Evolutionary conservation across 2,329 filamentous ascomycete species (phyloP).

Genomic region (Fusarium hostae): DNA sequence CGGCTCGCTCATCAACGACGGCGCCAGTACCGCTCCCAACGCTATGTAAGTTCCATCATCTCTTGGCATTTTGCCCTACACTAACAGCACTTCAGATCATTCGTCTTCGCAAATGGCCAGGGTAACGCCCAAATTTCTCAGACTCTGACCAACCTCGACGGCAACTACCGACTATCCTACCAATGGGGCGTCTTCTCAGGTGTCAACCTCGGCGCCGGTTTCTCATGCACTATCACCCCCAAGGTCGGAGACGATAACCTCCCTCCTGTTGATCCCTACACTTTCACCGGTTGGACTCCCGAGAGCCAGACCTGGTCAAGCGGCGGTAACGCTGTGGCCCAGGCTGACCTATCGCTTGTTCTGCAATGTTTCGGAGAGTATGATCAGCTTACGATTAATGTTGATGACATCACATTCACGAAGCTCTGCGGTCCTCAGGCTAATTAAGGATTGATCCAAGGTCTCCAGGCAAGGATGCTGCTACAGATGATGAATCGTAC

Average conservation of each 20-base stretch:
- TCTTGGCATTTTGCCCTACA: accelerated
- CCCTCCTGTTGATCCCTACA: accelerated
- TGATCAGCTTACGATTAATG: not conserved
- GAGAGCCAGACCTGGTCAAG: not conserved
- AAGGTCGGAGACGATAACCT: not conserved
- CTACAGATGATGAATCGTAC: accelerated
- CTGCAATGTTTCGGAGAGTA: not conserved
- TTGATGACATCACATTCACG: not conserved
- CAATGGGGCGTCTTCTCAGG: not conserved
- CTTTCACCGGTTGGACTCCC: accelerated
- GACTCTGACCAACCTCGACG: not conserved
- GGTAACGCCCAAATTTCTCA: not conserved
- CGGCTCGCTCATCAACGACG: not conserved
- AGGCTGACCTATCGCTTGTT: not conserved
- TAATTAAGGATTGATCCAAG: accelerated
- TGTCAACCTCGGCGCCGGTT: accelerated
- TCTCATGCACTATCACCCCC: not conserved
- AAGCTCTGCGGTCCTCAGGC: not conserved
- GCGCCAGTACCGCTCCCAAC: not conserved
- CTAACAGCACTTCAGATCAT: not conserved
- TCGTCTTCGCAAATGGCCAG: not conserved
- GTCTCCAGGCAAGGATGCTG: accelerated
- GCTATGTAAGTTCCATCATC: not conserved
- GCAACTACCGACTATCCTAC: not conserved
- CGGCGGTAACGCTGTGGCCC: accelerated